A percentile compares a stretch with the other conserved stretches of the same genome.
phyloP scores from a whole-genome alignment of 768 basidiomycete species.

The Collybia mongolica region DNA sequence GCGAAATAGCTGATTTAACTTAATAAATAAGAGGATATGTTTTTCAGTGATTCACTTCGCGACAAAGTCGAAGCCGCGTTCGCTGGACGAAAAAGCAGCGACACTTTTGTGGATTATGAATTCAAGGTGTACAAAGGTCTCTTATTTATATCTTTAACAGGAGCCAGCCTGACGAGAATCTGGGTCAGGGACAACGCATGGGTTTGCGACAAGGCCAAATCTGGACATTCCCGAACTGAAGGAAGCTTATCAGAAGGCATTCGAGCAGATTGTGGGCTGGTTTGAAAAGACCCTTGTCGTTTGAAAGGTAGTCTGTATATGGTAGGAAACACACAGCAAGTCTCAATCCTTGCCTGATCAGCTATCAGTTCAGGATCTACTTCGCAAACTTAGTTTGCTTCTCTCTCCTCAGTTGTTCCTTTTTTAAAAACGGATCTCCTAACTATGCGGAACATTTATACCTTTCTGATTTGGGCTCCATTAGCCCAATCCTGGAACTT shows the following conservation, averaged over 20 bases:
- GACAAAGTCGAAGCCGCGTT: slow-evolving; percentile 34
- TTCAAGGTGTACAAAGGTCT: slow-evolving; percentile 44
- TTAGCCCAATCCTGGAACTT: slow-evolving; percentile 72
- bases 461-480: slow-evolving; percentile 18
- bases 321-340: neutral
- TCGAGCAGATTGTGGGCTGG: slow-evolving; percentile 42
- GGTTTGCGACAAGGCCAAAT: slow-evolving; percentile 44
- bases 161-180: neutral
- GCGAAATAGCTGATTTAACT: neutral
- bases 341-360: neutral
- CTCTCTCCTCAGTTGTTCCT: neutral
- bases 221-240: slow-evolving; percentile 35
- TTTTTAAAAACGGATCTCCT: neutral
- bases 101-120: slow-evolving; percentile 40
- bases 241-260: slow-evolving; percentile 38
- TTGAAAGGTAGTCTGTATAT: neutral
- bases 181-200: slow-evolving; percentile 40
- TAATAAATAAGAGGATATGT: slow-evolving; percentile 32
- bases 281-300: slow-evolving; percentile 38
- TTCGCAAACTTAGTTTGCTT: no score
- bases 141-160: neutral
- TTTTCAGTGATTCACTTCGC: slow-evolving; percentile 28
- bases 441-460: slow-evolving; percentile 2
- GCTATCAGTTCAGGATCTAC: neutral
- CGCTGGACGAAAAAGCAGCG: slow-evolving; percentile 32